Conservation (phyloP, 257 asterid genomes). For the Fraxinus pennsylvanica region DNA sequence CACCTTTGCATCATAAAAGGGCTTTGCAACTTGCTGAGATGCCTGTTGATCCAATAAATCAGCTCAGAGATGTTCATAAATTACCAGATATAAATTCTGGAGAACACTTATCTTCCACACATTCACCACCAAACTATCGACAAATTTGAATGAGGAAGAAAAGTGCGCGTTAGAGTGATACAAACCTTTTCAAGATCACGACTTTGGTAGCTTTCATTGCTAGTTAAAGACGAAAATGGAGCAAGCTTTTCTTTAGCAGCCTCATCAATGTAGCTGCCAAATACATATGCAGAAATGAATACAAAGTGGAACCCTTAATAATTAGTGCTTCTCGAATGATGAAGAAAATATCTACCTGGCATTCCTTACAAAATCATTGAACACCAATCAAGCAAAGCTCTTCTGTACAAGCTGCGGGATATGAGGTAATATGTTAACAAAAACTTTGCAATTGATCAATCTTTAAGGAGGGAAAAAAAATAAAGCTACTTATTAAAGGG, state of each 20-base stretch:
- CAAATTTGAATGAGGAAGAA: too few species aligned
- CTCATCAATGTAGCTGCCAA: slow-evolving; percentile 76
- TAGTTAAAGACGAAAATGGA: slow-evolving; percentile 60
- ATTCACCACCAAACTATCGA: too few species aligned
- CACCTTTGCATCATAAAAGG: too few species aligned
- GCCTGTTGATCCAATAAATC: too few species aligned
- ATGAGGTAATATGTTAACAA: slow-evolving; percentile 16
- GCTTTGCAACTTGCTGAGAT: too few species aligned
- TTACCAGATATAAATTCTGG: too few species aligned
- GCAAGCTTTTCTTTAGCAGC: slow-evolving; percentile 72
- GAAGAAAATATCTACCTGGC: slow-evolving; percentile 62
- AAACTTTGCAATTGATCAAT: not conserved
- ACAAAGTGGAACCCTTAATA: slow-evolving; percentile 12
- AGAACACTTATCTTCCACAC: too few species aligned
- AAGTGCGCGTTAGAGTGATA: too few species aligned
- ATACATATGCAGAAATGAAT: slow-evolving; percentile 22
- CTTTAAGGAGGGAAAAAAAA: not conserved
- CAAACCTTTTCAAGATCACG: too few species aligned
- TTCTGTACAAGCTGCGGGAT: slow-evolving; percentile 94
- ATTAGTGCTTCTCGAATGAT: not conserved
- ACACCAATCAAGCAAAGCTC: slow-evolving; percentile 85
- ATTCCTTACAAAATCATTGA: slow-evolving; percentile 65
- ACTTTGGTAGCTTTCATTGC: too few species aligned
- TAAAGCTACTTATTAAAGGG: not conserved
- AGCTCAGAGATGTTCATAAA: too few species aligned